Evolutionary conservation across 306 rosid species (phyloP).

Genomic region (Astragalus membranaceus): DNA sequence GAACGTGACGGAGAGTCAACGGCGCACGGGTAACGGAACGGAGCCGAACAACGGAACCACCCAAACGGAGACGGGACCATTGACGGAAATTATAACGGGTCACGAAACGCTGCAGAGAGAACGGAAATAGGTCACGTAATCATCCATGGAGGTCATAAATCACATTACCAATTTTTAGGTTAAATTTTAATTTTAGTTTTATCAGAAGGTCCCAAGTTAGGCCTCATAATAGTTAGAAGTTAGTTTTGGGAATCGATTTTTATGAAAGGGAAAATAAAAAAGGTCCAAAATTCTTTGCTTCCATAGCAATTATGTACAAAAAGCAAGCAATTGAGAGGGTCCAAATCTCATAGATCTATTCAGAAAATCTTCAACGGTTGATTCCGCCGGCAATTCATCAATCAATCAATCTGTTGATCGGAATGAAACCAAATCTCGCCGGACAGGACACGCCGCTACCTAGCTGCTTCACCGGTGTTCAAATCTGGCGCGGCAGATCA

Average conservation of each 20-base stretch:
- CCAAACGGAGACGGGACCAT: neutral
- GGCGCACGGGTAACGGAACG: constrained; percentile 24
- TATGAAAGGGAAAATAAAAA: neutral
- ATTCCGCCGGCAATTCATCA: neutral
- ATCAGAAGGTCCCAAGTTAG: neutral
- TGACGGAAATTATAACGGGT: constrained; percentile 32
- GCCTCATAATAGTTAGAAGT: neutral
- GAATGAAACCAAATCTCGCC: constrained; percentile 34
- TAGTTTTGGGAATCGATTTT: neutral
- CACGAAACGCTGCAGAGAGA: constrained; percentile 31
- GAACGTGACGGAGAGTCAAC: constrained; percentile 22
- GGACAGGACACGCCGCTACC: constrained; percentile 13
- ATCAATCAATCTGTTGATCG: constrained; percentile 1
- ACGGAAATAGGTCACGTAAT: constrained; percentile 14
- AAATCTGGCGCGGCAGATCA: constrained; percentile 26
- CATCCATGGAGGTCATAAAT: neutral
- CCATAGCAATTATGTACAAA: constrained; percentile 72
- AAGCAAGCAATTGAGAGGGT: constrained; percentile 18
- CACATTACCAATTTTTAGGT: neutral
- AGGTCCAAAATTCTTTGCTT: constrained; percentile 56
- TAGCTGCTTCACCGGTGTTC: constrained; percentile 20
- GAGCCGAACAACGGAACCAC: constrained; percentile 3
- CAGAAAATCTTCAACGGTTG: neutral
- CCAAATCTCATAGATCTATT: constrained; percentile 31
- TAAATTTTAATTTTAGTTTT: neutral